Evolutionary conservation across 2,329 filamentous ascomycete genomes (phyloP), one percentile per base, ranked within the genome.

Genomic region (Cladosporium oxysporum): DNA sequence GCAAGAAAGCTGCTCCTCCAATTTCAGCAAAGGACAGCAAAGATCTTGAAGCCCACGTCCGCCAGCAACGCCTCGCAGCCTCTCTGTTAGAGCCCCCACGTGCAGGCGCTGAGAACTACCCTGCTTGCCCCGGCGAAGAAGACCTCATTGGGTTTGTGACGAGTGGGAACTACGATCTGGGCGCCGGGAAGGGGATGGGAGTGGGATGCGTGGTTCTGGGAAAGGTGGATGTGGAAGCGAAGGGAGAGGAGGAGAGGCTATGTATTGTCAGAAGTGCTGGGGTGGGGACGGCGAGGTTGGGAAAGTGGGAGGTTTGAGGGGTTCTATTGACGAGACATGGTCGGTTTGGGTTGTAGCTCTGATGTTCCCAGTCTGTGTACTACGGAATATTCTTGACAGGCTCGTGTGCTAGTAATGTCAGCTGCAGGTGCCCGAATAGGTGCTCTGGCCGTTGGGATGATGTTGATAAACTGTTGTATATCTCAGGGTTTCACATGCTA

Each of bases 111-210:
- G 69, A 70, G 0, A 75, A 78, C 0, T 87, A 91, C 70, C 89
- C 90, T 0, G 74, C 88, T 0, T 87, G 93, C n/a, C 94, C 94
- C 0, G 83, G 83, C 11, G 88, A 88, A 68, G 83, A 85, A 26
- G 91, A 97, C 75, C 82, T 98, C 14, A 86, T 98, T 60, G 95
- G 95, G 0, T 99, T 96, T 76, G 89, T 97, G 28, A 97, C 93
- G 2, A 90, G 90, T 1, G 95, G 94, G 0, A 90, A 91, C 60
- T 97, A 90, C 76, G 93, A 90, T 72, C 84, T 98, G 1, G 86
- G 87, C 2, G 87, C 90, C 69, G 95, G 94, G 0, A 86, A 84
- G 70, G 91, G 90, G 0, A 88, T 88, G 18, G 94, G 89, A 0
- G 83, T 98, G 66, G 95, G 91, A 0, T 89, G 86, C 59, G 75